These are phyloP conservation scores for Albizia julibrissin DNA, from an alignment of 306 rosid genomes.

Conservation along the genomic window DNA sequence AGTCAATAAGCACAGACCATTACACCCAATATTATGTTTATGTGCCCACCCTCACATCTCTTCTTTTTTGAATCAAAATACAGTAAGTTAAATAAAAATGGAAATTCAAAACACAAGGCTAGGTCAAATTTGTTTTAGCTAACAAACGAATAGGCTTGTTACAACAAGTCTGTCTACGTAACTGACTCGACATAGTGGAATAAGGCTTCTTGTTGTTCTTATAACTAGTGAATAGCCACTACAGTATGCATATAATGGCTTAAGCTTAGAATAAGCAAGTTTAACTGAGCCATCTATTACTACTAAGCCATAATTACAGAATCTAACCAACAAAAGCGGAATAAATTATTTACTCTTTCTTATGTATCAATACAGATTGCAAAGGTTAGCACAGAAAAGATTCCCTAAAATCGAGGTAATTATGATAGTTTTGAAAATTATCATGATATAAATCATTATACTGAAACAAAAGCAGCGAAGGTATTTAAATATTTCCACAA, in stretches of 20 bases:
- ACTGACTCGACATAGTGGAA: background rate
- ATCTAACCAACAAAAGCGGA: background rate
- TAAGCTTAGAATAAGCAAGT: background rate
- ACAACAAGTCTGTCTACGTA: too few relatives aligned
- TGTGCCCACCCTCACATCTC: background rate
- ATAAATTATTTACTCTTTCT: background rate
- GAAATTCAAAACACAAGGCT: background rate
- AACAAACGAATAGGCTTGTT: background rate
- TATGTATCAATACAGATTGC: background rate
- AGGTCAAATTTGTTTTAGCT: background rate
- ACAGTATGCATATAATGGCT: too few relatives aligned
- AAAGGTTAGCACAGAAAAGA: background rate
- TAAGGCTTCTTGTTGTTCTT: background rate
- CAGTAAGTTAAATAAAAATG: background rate
- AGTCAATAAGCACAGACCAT: background rate
- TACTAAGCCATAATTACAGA: background rate
- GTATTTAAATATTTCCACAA: background rate
- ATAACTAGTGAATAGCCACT: background rate
- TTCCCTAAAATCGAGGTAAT: background rate
- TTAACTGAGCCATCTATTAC: background rate
- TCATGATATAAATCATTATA: background rate
- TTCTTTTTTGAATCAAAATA: background rate
- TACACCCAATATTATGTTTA: background rate
- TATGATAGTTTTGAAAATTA: background rate
- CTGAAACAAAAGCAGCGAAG: background rate